Base-by-base conservation (phyloP, 2,329 filamentous ascomycete species). In the Didymella lethalis region DNA sequence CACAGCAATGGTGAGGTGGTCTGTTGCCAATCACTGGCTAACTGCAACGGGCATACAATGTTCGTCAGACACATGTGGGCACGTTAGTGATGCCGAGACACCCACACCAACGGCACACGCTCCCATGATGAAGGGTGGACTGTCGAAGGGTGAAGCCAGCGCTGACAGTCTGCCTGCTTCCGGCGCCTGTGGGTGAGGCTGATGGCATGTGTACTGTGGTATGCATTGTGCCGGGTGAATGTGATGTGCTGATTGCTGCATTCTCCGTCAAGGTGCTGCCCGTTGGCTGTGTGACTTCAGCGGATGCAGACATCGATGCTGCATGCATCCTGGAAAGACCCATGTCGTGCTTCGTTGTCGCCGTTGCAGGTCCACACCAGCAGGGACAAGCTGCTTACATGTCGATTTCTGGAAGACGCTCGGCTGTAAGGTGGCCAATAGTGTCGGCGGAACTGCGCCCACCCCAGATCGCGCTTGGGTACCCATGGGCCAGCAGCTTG, bases 321-420 rank as follows among this genome's bases (percentile, higher is more conserved):
- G 70, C 67, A 65, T 65, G 58, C 62, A 58, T 55, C 57, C 64
- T 65, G 61, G 57, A 62, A 53, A 50, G 60, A 40, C 51, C 61
- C 65, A 62, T 68, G 67, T 64, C 62, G 61, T 63, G 55, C 54
- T 61, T 61, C 54, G 62, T 57, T 47, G 53, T 55, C 58, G 64
- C 65, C 66, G 66, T 69, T 65, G 59, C 59, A 63, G 57, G 57
- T 55, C 56, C 50, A 49, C 51, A 51, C 48, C 52, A 28, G 57
- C 69, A 70, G 63, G 67, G 69, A 26, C 28, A 43, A 41, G 55
- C 54, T 63, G 57, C 67, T 52, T 47, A 57, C 61, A 66, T 52
- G 62, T 64, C 65, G 70, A 66, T 72, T 73, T 74, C 72, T 74
- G 72, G 70, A 75, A 75, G 69, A 65, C 68, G 66, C 61, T 75